A percentile compares a stretch with the other conserved stretches of the same genome.
phyloP scores from a whole-genome alignment of 1,284 basidiomycete species.

The Hortiboletus rubellus region DNA sequence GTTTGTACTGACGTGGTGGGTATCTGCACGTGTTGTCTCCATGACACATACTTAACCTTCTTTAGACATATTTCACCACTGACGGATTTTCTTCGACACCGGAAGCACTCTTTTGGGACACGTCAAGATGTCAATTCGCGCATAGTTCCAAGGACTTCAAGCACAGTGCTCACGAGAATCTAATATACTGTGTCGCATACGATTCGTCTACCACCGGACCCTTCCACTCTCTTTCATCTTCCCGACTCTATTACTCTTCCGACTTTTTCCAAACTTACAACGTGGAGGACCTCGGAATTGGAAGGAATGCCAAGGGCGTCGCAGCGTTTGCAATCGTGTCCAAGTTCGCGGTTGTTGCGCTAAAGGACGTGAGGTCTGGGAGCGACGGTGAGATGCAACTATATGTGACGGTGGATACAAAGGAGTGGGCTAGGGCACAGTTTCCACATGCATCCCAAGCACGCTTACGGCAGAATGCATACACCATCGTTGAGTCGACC shows the following conservation, averaged over 20 bases:
- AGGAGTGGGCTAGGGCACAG: constrained; percentile 77
- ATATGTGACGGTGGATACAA: constrained; percentile 82
- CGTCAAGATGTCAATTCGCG: constrained; percentile 81
- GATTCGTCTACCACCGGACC: constrained; percentile 56
- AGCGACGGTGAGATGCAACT: constrained; percentile 73
- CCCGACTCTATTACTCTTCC: constrained; percentile 74
- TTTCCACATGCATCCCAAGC: constrained; percentile 87
- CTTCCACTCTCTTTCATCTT: constrained; percentile 59
- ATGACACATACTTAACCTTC: constrained; percentile 3
- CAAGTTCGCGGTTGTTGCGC: constrained; percentile 87
- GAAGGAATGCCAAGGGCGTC: constrained; percentile 81
- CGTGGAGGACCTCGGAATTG: constrained; percentile 82
- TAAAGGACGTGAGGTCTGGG: constrained; percentile 60
- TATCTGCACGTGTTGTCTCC: constrained; percentile 15
- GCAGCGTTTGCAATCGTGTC: constrained; percentile 88
- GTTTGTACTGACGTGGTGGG: constrained; percentile 77
- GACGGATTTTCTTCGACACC: constrained; percentile 72
- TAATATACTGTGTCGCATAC: constrained; percentile 87
- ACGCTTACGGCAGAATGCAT: constrained; percentile 83
- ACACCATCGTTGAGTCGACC: constrained; percentile 94
- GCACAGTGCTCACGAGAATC: constrained; percentile 66
- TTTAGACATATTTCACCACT: constrained; percentile 78
- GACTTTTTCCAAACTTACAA: constrained; percentile 75
- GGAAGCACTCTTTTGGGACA: constrained; percentile 63
- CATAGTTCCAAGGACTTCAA: constrained; percentile 79